Conservation (phyloP, 495 filamentous ascomycete species). For the Neurospora sp. region DNA sequence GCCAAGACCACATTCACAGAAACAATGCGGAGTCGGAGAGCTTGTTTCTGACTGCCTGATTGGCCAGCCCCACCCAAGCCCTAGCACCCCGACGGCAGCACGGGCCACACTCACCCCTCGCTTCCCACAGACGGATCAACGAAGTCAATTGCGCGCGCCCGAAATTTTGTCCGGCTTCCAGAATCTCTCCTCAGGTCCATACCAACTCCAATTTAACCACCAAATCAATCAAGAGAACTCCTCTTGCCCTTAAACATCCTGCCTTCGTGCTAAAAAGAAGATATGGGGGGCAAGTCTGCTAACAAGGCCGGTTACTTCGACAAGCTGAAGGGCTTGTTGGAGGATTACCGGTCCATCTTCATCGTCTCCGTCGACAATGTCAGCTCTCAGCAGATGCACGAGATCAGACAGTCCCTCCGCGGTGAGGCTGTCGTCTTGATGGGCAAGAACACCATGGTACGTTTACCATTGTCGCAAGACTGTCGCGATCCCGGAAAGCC, state of each 20-base stretch:
- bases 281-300: conserved; percentile 96
- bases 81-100: conserved; percentile 15
- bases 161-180: conserved; percentile 15
- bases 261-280: conserved; percentile 85
- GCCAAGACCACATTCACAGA: background rate
- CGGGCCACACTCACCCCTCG: conserved; percentile 1
- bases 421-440: conserved; percentile 89
- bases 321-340: conserved; percentile 89
- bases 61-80: conserved; percentile 17
- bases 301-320: conserved; percentile 99
- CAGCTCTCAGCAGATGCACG: conserved; percentile 99
- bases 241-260: conserved; percentile 90
- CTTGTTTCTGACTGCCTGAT: background rate
- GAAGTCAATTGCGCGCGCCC: conserved; percentile 14
- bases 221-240: conserved; percentile 17
- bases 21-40: background rate
- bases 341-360: conserved; percentile 92
- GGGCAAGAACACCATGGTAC: conserved; percentile 99
- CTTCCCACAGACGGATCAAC: conserved; percentile 12
- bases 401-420: conserved; percentile 85
- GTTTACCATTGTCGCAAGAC: conserved; percentile 4
- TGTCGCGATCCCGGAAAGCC: background rate
- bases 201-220: conserved; percentile 7
- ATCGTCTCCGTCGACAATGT: conserved; percentile 94
- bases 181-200: conserved; percentile 8